These are phyloP conservation scores for Carex myosuroides DNA, from an alignment of 176 grass and related monocot genomes.

Conservation along the genomic window DNA sequence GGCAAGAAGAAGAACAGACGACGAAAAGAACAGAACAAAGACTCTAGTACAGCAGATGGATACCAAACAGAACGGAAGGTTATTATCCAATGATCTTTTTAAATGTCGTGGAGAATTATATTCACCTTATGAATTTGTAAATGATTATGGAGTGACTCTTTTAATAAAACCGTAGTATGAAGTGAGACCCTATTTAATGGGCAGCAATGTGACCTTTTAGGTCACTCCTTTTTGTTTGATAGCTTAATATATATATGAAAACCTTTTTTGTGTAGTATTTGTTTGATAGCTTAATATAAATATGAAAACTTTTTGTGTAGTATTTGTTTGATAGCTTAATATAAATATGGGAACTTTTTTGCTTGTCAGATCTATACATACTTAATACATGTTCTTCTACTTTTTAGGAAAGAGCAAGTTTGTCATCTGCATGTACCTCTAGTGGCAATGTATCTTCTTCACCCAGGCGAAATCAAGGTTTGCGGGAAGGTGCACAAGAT, in stretches of 20 bases:
- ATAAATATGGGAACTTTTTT: slow-evolving; percentile 8
- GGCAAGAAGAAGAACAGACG: slow-evolving; percentile 93
- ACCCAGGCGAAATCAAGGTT: slow-evolving; percentile 42
- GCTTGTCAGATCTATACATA: not conserved
- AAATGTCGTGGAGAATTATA: not conserved
- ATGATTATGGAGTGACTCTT: not conserved
- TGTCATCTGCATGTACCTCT: slow-evolving; percentile 26
- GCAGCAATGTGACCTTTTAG: not conserved
- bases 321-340: not conserved
- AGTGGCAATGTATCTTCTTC: slow-evolving; percentile 50
- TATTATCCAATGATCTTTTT: not conserved
- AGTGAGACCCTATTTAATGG: not conserved
- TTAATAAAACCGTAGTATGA: not conserved
- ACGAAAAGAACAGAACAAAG: slow-evolving; percentile 67
- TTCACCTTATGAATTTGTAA: not conserved
- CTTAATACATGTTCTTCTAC: slow-evolving; percentile 26
- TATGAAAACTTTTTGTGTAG: not conserved
- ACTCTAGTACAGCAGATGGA: slow-evolving; percentile 33
- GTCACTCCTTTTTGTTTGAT: not conserved
- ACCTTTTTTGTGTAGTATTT: not conserved
- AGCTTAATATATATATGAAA: not conserved
- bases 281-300: not conserved
- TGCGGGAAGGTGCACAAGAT: slow-evolving; percentile 54
- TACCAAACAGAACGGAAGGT: slow-evolving; percentile 51
- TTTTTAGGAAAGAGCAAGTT: slow-evolving; percentile 48